A percentile compares a stretch with the other conserved stretches of the same genome.
Evolutionary conservation across 1,284 basidiomycete genomes (phyloP).

Genomic region (Sanghuangporus weigelae): DNA sequence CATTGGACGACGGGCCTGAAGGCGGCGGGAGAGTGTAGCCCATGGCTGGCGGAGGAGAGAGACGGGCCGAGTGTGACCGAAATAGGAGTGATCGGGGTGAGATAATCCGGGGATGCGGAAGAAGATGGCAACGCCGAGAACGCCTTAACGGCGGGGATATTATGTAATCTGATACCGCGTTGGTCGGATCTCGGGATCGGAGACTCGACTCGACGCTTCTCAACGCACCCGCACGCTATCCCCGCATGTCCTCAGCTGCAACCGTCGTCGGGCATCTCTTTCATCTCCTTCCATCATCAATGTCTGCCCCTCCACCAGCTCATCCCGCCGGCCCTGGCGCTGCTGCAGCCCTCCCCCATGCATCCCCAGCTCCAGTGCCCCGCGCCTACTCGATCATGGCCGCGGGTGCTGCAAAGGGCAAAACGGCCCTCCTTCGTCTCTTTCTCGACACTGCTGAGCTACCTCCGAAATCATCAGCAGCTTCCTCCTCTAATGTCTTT

Average conservation of each 20-base stretch:
- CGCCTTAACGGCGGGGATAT: not conserved
- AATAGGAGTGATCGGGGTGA: not conserved
- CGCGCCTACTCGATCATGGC: conserved; percentile 18
- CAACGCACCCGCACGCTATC: not conserved
- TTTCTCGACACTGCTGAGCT: conserved; percentile 20
- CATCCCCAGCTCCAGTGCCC: not conserved
- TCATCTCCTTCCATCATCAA: not conserved
- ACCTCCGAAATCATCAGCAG: conserved; percentile 1
- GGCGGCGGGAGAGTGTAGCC: not conserved
- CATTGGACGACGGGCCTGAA: not conserved
- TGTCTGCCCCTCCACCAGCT: not conserved
- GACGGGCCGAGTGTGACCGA: not conserved
- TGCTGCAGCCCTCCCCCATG: not conserved
- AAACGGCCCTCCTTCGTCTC: conserved; percentile 21
- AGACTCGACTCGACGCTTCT: not conserved
- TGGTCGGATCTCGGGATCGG: conserved; percentile 3
- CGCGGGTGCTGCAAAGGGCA: conserved; percentile 25
- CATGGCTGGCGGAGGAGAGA: not conserved
- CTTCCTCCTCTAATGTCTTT: not conserved
- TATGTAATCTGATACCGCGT: not conserved
- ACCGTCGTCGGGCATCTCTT: no score
- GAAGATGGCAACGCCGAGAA: not conserved
- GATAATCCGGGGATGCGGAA: not conserved
- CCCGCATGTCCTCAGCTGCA: not conserved
- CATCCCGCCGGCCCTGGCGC: not conserved